Evolutionary conservation across 1,284 basidiomycete species (phyloP).

Genomic region (Sporisorium scitamineum): DNA sequence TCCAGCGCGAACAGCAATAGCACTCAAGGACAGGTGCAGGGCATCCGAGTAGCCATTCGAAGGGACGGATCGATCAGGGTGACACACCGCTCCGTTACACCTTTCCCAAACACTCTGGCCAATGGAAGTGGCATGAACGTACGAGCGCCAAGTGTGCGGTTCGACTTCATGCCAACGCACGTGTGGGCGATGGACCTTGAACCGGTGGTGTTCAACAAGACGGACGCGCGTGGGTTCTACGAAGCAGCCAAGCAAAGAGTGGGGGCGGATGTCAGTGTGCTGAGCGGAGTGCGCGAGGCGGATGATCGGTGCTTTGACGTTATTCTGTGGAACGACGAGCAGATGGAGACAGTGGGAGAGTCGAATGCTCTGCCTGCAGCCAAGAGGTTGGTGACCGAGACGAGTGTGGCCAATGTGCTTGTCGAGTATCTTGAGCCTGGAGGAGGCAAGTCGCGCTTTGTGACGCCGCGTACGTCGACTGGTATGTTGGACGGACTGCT

Average conservation of each 20-base stretch:
- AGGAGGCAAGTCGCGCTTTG: conserved; percentile 28
- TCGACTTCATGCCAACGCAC: conserved; percentile 36
- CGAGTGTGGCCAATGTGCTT: conserved; percentile 47
- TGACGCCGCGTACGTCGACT: conserved; percentile 33
- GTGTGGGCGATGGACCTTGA: conserved; percentile 46
- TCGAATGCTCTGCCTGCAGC: neutral
- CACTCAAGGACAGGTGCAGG: conserved; percentile 20
- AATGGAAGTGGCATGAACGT: neutral
- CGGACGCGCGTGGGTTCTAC: conserved; percentile 48
- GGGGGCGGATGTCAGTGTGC: conserved; percentile 35
- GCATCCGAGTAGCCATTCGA: conserved; percentile 39
- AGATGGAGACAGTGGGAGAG: conserved; percentile 14
- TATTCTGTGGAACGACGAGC: conserved; percentile 50
- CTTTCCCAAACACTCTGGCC: conserved; percentile 30
- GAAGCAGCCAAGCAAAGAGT: conserved; percentile 44
- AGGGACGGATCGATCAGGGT: conserved; percentile 32
- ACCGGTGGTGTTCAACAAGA: conserved; percentile 55
- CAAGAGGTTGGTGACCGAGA: conserved; percentile 37
- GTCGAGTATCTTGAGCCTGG: conserved; percentile 19
- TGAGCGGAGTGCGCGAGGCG: conserved; percentile 37
- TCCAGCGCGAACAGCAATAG: conserved; percentile 1
- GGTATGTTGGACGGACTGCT: conserved; percentile 49
- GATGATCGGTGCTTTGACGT: conserved; percentile 48
- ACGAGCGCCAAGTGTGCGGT: conserved; percentile 27
- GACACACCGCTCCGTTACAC: conserved; percentile 29